These are phyloP conservation scores for Pseudogymnoascus sp. DNA, from an alignment of 2,329 filamentous ascomycete species.

Conservation along the genomic window DNA sequence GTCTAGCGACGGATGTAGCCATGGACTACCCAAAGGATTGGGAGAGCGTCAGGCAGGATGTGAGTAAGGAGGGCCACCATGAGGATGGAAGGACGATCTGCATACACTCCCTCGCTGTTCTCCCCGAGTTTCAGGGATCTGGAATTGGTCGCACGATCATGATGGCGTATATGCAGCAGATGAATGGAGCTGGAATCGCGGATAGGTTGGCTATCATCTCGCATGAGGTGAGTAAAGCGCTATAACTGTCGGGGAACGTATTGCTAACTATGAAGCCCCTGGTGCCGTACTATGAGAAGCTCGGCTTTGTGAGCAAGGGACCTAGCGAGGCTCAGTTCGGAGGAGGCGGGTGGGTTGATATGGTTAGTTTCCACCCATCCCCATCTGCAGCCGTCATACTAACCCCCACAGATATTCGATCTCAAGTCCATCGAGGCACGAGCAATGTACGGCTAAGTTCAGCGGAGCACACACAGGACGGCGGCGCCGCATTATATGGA, in stretches of 20 bases:
- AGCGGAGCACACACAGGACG: not conserved
- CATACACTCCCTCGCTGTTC: slow-evolving; percentile 73
- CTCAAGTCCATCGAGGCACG: slow-evolving; percentile 23
- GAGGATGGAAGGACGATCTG: slow-evolving; percentile 66
- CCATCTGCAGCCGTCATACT: not conserved
- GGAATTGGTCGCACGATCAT: slow-evolving; percentile 68
- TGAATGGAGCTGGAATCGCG: slow-evolving; percentile 60
- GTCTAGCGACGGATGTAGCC: slow-evolving; percentile 61
- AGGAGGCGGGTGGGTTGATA: slow-evolving; percentile 73
- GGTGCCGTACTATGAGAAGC: slow-evolving; percentile 65
- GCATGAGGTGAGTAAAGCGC: slow-evolving; percentile 48
- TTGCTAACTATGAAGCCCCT: slow-evolving; percentile 41
- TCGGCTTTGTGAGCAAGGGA: slow-evolving; percentile 63
- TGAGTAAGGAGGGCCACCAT: slow-evolving; percentile 56
- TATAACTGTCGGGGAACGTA: slow-evolving; percentile 1
- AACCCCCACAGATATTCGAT: slow-evolving; percentile 19
- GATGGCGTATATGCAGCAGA: slow-evolving; percentile 68
- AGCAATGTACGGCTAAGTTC: slow-evolving; percentile 20
- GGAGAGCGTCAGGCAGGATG: slow-evolving; percentile 39
- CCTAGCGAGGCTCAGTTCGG: slow-evolving; percentile 63
- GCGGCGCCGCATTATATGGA: not conserved
- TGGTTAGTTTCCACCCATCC: slow-evolving; percentile 45
- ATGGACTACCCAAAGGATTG: slow-evolving; percentile 69
- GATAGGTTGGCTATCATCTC: slow-evolving; percentile 70
- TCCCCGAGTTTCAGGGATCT: slow-evolving; percentile 64